Base-by-base conservation (phyloP, 495 filamentous ascomycete species). In the Cenococcum geophilum region DNA sequence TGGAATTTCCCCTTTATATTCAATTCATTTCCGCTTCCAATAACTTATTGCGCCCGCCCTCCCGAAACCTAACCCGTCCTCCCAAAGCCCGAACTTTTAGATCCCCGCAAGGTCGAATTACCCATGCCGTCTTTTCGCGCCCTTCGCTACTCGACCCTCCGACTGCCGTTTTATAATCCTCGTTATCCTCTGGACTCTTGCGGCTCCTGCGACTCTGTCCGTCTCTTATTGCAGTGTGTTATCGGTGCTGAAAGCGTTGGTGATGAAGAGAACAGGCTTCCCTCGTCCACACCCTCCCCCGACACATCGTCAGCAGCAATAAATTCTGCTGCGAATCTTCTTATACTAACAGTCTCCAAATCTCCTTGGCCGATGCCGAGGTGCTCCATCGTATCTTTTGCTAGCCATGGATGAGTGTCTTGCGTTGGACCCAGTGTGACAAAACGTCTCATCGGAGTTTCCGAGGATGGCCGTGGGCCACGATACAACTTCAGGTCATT, bases 351-450 rank as follows among this genome's bases (percentile, higher is more conserved):
- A n/a, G 36, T 55, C 50, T 65, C 66, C n/a, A 65, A 21, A 47
- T 65, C 59, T 12, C 59, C 62, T 43, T 22, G 48, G 9, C 20
- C 50, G 34, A 63, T 48, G 5, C 57, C 59, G 14, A 20, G 10
- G 9, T 61, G 42, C 5, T 62, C 40, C 59, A 65, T 59, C 11
- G 22, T 48, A 4, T 47, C 23, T 34, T 50, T 55, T 40, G 66
- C 59, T 37, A 62, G 25, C 66, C 62, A 65, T 16, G 62, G 59
- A 35, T 65, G 62, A 14, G 62, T 16, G 47, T 68, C 62, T 11
- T 61, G 47, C n/a, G 51, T 48, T 12, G 64, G 48, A 50, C 61
- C 58, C 43, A 60, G 18, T 14, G 36, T 53, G 37, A 54, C 34
- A 45, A 63, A 64, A 18, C 65, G 56, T 25, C 36, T 27, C 57